Evolutionary conservation across 331 rosid species (phyloP).

Genomic region (Arachis monticola): DNA sequence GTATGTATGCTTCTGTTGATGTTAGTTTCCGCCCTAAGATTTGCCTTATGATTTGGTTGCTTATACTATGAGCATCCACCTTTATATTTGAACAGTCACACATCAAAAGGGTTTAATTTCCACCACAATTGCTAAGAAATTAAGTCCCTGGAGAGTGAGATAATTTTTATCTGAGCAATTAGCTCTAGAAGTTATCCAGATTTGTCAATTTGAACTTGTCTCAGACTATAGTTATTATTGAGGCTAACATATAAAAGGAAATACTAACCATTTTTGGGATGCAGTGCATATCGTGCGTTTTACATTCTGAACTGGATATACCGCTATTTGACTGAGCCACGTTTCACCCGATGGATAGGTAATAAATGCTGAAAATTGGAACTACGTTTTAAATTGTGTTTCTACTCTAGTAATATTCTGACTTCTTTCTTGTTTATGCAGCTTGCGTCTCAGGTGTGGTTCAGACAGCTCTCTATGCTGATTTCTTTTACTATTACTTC

Average conservation of each 20-base stretch:
- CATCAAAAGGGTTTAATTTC: constrained; percentile 14
- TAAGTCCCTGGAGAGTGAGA: not conserved
- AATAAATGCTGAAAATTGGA: constrained; percentile 32
- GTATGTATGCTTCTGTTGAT: constrained; percentile 49
- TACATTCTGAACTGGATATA: constrained; percentile 98
- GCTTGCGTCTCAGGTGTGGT: constrained; percentile 84
- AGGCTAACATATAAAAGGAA: not conserved
- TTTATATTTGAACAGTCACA: constrained; percentile 7
- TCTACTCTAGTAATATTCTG: constrained; percentile 10
- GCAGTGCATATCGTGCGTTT: constrained; percentile 94
- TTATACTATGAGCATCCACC: not conserved
- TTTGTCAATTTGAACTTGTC: constrained; percentile 31
- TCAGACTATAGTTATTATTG: constrained; percentile 14
- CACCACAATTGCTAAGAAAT: constrained; percentile 1
- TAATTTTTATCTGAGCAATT: constrained; percentile 7
- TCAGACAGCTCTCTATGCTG: constrained; percentile 95
- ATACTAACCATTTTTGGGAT: constrained; percentile 39
- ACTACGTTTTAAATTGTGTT: not conserved
- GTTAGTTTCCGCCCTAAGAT: constrained; percentile 14
- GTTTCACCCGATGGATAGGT: constrained; percentile 85
- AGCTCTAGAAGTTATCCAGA: not conserved
- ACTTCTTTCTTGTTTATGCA: constrained; percentile 42
- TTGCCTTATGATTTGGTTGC: constrained; percentile 13
- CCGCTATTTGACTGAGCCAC: constrained; percentile 83
- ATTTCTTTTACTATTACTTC: constrained; percentile 96